Evolutionary conservation across 2,329 filamentous ascomycete species (phyloP), one percentile per base, ranked within the genome.

Genomic region (Colletotrichum filicis): DNA sequence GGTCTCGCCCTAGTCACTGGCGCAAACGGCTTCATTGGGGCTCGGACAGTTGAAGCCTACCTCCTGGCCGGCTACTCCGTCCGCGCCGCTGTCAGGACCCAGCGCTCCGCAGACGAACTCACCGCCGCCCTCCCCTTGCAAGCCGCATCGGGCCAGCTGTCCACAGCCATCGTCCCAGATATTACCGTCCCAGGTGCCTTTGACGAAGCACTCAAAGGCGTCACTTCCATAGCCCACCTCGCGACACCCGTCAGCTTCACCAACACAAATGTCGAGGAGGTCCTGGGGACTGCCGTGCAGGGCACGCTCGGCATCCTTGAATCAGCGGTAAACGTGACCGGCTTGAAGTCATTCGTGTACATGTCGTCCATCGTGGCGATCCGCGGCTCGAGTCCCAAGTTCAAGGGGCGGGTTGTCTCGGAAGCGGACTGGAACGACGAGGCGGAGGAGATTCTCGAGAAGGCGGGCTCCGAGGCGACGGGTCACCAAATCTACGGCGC

Each of bases 201-300:
- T 68, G 79, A 82, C 74, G 74, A 76, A 22, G 83, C 80, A 1
- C 79, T 84, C 22, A 76, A 79, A 49, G 82, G 79, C 19, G 80
- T 81, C 24, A 78, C 81, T 1, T 85, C 83, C 4, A 80, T 88
- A 61, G 79, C 84, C 19, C 87, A 88, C 72, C 79, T 86, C 11
- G 87, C 87, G 0, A 82, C 59, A 16, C 56, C 83, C 19, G 80
- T 84, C 22, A 72, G 85, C 1, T 79, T 78, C 0, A 83, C 85
- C 59, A 79, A 79, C 4, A 76, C 82, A 0, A 79, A 87, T 19
- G 84, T 86, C 1, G 78, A 86, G 14, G 75, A 80, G 0, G 83
- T 87, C 9, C 85, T 89, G 22, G 80, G 83, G 0, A 79, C 79
- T 0, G 83, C 81, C 0, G 77, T 85, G 6, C 73, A 76, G 0